Percentiles rank a stretch among this genome's conserved stretches.
Conservation (phyloP, 73 alveolate species). For the Chromera velia region DNA sequence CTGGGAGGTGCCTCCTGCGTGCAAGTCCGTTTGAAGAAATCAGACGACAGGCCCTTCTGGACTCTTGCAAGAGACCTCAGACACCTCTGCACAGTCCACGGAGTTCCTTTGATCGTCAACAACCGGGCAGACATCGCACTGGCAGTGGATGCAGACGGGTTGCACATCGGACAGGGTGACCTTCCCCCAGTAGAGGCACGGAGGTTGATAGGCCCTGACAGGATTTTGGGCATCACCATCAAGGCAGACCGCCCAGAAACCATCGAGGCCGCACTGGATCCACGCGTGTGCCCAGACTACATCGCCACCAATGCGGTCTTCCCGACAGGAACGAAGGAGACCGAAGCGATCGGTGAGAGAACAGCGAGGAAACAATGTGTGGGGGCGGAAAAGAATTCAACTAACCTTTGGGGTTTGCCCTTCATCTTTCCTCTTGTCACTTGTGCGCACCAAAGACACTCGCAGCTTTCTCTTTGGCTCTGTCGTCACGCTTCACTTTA, state of each 20-base stretch:
- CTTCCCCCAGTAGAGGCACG: not conserved
- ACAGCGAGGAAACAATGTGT: too few species aligned
- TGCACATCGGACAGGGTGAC: not conserved
- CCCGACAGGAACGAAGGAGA: not conserved
- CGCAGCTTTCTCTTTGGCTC: too few species aligned
- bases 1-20: not conserved
- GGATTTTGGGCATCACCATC: not conserved
- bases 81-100: not conserved
- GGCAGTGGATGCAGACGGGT: not conserved
- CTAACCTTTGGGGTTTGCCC: too few species aligned
- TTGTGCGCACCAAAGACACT: too few species aligned
- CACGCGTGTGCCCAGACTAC: not conserved
- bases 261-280: not conserved
- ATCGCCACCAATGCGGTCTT: not conserved
- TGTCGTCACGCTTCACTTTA: too few species aligned
- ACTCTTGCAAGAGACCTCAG: not conserved
- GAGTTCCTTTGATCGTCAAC: not conserved
- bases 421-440: too few species aligned
- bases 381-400: too few species aligned
- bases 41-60: not conserved
- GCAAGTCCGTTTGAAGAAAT: not conserved
- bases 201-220: not conserved
- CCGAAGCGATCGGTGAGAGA: not conserved
- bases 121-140: not conserved
- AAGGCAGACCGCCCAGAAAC: not conserved